These are phyloP conservation scores for Aleurites moluccanus DNA, from an alignment of 441 rosid species.

Conservation along the genomic window DNA sequence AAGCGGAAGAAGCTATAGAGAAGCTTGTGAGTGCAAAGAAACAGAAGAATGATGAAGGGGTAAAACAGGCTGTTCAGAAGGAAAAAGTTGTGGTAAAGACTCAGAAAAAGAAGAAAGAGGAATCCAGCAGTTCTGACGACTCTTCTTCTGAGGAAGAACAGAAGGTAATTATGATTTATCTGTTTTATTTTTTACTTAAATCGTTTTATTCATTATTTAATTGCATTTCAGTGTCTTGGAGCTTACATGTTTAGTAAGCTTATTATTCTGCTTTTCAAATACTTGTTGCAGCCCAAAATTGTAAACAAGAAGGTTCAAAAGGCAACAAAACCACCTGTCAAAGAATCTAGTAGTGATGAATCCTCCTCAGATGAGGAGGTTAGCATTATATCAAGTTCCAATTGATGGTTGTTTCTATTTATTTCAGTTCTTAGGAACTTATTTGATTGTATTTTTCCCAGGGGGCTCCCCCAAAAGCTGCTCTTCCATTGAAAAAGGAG, in stretches of 20 bases:
- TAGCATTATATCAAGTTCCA: neutral
- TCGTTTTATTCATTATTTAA: no score
- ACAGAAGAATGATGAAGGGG: conserved; percentile 52
- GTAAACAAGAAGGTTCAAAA: conserved; percentile 35
- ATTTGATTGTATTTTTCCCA: neutral
- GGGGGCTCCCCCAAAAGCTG: conserved; percentile 8
- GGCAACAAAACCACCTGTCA: conserved; percentile 29
- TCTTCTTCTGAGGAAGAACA: conserved; percentile 68
- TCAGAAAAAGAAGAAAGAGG: conserved; percentile 51
- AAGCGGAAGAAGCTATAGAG: conserved; percentile 54
- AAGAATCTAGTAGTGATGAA: conserved; percentile 56
- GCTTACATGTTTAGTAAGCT: no score
- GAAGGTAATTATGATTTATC: conserved; percentile 27
- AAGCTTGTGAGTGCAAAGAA: conserved; percentile 58
- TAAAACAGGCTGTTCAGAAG: conserved; percentile 48
- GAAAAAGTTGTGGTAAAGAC: conserved; percentile 46
- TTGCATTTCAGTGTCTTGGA: no score
- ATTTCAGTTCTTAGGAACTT: neutral
- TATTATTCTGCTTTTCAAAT: neutral
- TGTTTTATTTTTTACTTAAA: neutral
- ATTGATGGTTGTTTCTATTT: neutral
- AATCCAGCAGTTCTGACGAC: conserved; percentile 47
- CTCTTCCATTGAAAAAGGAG: conserved; percentile 11
- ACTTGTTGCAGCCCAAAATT: conserved; percentile 27
- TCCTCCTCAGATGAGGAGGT: conserved; percentile 22